phyloP scores from a whole-genome alignment of 2,329 filamentous ascomycete genomes.

The Sporothrix curviconia region DNA sequence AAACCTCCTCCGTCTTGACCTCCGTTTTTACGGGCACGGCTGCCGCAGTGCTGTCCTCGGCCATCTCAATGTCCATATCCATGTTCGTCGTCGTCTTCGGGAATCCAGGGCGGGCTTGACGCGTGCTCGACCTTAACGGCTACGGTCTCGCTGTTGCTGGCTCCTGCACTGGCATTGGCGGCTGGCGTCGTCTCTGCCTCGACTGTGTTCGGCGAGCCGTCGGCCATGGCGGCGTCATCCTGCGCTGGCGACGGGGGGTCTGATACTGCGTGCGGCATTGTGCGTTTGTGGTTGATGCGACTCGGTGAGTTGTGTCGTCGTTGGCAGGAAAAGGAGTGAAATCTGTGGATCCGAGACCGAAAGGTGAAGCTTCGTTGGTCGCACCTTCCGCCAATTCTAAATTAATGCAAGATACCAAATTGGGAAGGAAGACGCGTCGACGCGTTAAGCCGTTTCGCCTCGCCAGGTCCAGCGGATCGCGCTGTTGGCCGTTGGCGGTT shows the following conservation, averaged over 20 bases:
- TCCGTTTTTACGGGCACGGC: constrained; percentile 4
- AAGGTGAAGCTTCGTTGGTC: neutral
- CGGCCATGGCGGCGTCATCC: constrained; percentile 22
- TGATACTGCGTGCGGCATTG: constrained; percentile 43
- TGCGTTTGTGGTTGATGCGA: neutral
- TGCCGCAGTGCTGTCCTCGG: constrained; percentile 19
- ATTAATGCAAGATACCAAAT: neutral
- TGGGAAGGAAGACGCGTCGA: constrained; percentile 20
- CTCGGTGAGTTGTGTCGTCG: neutral
- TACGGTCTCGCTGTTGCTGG: constrained; percentile 23
- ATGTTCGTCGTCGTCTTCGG: constrained; percentile 17
- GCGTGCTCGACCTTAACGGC: constrained; percentile 10
- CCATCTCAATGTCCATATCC: constrained; percentile 27
- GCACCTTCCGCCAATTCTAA: neutral
- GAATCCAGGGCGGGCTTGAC: constrained; percentile 7
- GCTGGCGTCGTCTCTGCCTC: neutral
- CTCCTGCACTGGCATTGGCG: neutral
- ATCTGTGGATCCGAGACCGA: neutral
- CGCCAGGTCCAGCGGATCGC: neutral
- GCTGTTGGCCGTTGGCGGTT: neutral
- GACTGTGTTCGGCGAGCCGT: constrained; percentile 9
- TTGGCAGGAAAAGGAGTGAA: neutral
- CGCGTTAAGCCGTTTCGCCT: constrained; percentile 19
- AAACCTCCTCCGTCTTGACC: neutral
- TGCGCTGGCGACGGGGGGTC: constrained; percentile 21